phyloP scores from a whole-genome alignment of 2,329 filamentous ascomycete species.

The Exophiala bonariae region DNA sequence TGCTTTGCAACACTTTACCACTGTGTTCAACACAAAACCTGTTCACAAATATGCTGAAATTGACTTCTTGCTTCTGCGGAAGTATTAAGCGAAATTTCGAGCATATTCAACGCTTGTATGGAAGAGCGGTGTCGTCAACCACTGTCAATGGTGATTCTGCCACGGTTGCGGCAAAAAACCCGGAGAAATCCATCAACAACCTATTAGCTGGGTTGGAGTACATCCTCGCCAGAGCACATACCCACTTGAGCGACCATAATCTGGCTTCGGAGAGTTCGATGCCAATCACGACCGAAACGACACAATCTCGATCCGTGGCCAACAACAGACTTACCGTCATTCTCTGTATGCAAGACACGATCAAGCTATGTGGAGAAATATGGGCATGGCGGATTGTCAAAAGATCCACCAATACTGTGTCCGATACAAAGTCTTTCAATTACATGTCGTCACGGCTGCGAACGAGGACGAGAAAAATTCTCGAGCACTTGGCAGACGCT shows the following conservation, averaged over 20 bases:
- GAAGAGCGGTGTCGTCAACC: slow-evolving; percentile 32
- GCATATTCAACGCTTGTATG: slow-evolving; percentile 67
- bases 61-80: slow-evolving; percentile 84
- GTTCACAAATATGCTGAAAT: slow-evolving; percentile 79
- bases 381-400: slow-evolving; percentile 87
- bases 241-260: slow-evolving; percentile 62
- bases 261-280: slow-evolving; percentile 9
- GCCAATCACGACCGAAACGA: slow-evolving; percentile 60
- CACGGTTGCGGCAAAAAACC: slow-evolving; percentile 27
- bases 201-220: slow-evolving; percentile 92
- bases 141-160: slow-evolving; percentile 7
- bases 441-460: slow-evolving; percentile 91
- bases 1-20: slow-evolving; percentile 79
- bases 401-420: slow-evolving; percentile 56
- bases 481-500: slow-evolving; percentile 90
- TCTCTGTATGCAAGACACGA: slow-evolving; percentile 94
- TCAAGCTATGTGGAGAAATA: slow-evolving; percentile 86
- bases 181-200: slow-evolving; percentile 59
- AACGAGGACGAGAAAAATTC: slow-evolving; percentile 79
- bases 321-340: slow-evolving; percentile 92
- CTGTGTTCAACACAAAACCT: slow-evolving; percentile 79
- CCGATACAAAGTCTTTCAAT: slow-evolving; percentile 77
- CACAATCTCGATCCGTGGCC: slow-evolving; percentile 77
- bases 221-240: slow-evolving; percentile 82
- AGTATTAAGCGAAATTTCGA: slow-evolving; percentile 74